These are phyloP conservation scores for Mucor irregularis DNA, from an alignment of 371 early-diverging fungal genomes.

Conservation along the genomic window DNA sequence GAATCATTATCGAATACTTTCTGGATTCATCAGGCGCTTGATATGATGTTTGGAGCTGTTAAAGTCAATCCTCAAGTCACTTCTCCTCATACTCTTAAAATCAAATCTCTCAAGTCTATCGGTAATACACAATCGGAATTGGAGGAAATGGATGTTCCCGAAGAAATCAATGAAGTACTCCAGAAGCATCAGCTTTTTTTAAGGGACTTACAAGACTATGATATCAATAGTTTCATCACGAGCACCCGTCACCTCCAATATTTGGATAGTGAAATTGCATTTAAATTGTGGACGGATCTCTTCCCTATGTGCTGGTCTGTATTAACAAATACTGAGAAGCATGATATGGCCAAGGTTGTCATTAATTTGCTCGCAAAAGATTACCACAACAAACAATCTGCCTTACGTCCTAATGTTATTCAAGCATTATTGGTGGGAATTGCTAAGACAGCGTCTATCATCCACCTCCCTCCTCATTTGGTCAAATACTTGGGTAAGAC, in stretches of 20 bases:
- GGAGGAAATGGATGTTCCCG: slow-evolving; percentile 11
- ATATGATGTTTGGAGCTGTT: slow-evolving; percentile 79
- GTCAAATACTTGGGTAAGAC: slow-evolving; percentile 89
- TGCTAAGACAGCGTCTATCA: slow-evolving; percentile 64
- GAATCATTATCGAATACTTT: slow-evolving; percentile 81
- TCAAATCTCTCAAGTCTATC: slow-evolving; percentile 51
- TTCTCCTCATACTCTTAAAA: slow-evolving; percentile 48
- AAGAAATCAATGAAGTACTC: slow-evolving; percentile 39
- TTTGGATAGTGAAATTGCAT: slow-evolving; percentile 68
- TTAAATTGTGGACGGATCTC: slow-evolving; percentile 79
- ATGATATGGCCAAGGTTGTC: slow-evolving; percentile 81
- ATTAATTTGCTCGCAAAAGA: slow-evolving; percentile 88
- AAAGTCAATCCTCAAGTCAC: slow-evolving; percentile 38
- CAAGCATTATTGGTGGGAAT: slow-evolving; percentile 88
- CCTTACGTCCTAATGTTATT: slow-evolving; percentile 90
- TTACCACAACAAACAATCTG: slow-evolving; percentile 83
- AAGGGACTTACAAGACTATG: slow-evolving; percentile 53
- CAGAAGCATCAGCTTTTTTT: slow-evolving; percentile 63
- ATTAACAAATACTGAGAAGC: slow-evolving; percentile 72
- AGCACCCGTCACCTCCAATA: slow-evolving; percentile 75
- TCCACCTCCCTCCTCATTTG: slow-evolving; percentile 90
- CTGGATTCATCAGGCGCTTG: slow-evolving; percentile 92
- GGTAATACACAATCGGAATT: slow-evolving; percentile 15
- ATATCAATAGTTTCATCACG: slow-evolving; percentile 46
- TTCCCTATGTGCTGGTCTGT: slow-evolving; percentile 86